Conservation (phyloP, 306 rosid genomes). For the Malus sieversii region DNA sequence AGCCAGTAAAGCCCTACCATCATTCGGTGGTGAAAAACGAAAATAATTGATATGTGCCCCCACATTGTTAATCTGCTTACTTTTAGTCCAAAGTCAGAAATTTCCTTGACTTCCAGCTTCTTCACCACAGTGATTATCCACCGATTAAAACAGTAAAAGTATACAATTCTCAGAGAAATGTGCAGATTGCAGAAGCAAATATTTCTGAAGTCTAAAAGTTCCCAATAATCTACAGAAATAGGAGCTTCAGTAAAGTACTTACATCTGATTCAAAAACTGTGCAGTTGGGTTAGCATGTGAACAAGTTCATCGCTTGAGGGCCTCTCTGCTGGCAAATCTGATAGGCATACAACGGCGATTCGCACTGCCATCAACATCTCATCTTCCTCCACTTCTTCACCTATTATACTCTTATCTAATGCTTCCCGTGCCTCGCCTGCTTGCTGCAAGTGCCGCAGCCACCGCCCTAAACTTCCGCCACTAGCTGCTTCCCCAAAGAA, state of each 20-base stretch:
- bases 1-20: conserved; percentile 26
- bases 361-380: conserved; percentile 97
- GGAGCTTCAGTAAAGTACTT: conserved; percentile 12
- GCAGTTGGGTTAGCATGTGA: conserved; percentile 95
- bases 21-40: conserved; percentile 22
- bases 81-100: not conserved
- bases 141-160: not conserved
- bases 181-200: conserved; percentile 9
- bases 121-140: conserved; percentile 3
- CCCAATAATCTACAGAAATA: conserved; percentile 25
- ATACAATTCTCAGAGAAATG: not conserved
- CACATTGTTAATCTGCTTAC: not conserved
- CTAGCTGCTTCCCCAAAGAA: conserved; percentile 74
- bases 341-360: conserved; percentile 84
- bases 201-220: conserved; percentile 2
- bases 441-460: conserved; percentile 81
- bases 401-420: conserved; percentile 66
- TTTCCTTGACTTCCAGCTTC: conserved; percentile 4
- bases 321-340: conserved; percentile 80
- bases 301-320: conserved; percentile 99
- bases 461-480: conserved; percentile 77
- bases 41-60: conserved; percentile 23
- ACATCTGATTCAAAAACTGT: conserved; percentile 64
- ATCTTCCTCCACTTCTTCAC: conserved; percentile 91
- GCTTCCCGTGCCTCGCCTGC: conserved; percentile 81